Evolutionary conservation across 1,284 basidiomycete species (phyloP).

Genomic region (Trichosporon sp.): DNA sequence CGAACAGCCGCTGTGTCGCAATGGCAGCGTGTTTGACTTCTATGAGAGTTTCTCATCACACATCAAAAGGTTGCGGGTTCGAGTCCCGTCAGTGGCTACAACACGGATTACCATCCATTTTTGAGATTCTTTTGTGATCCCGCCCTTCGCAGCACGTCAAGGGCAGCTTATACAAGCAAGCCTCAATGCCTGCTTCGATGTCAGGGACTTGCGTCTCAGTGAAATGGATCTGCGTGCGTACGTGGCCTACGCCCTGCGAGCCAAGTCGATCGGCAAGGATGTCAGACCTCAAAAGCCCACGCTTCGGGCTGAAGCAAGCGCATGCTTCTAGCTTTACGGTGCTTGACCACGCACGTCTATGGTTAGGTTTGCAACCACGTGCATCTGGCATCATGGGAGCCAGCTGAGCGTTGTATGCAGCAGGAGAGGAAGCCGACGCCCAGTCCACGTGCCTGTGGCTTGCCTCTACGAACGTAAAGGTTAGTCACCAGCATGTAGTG

Average conservation of each 20-base stretch:
- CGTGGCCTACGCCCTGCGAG: too few relatives aligned
- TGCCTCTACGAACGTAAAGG: background rate
- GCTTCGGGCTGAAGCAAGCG: background rate
- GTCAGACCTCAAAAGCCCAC: too few relatives aligned
- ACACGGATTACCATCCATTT: background rate
- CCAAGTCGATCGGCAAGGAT: too few relatives aligned
- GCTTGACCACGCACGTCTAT: background rate
- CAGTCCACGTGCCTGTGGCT: background rate
- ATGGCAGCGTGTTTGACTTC: constrained; percentile 8
- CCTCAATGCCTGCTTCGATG: too few relatives aligned
- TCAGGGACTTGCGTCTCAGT: too few relatives aligned
- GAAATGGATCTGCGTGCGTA: too few relatives aligned
- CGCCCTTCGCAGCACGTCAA: too few relatives aligned
- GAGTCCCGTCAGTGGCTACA: constrained; percentile 5
- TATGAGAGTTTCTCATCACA: constrained; percentile 4
- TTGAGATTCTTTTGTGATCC: too few relatives aligned
- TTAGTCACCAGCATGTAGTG: background rate
- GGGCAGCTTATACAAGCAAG: too few relatives aligned
- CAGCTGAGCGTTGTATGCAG: background rate
- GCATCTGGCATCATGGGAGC: too few relatives aligned
- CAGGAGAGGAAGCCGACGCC: background rate
- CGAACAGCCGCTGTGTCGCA: constrained; percentile 1
- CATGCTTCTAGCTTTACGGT: background rate
- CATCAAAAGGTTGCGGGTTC: constrained; percentile 9
- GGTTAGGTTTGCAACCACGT: too few relatives aligned